Conservation (phyloP, 768 basidiomycete genomes). For the Tephrocybe sp. region DNA sequence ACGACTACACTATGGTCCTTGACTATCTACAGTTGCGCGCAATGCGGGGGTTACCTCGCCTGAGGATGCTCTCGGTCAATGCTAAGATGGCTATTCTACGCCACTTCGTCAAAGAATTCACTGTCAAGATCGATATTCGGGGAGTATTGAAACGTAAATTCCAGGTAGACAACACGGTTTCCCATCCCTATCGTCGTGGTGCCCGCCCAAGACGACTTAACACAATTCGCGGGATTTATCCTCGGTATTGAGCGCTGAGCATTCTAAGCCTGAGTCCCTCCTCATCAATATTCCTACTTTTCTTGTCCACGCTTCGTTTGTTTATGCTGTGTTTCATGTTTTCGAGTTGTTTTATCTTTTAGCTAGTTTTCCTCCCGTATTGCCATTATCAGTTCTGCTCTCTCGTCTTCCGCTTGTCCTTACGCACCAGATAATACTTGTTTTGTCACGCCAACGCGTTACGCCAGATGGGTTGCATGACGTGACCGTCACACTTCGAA, state of each 20-base stretch:
- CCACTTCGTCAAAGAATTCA: slow-evolving; percentile 11
- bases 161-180: neutral
- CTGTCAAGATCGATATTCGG: slow-evolving; percentile 6
- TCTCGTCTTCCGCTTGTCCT: too few relatives aligned
- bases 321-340: too few relatives aligned
- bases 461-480: neutral
- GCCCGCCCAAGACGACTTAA: neutral
- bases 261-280: too few relatives aligned
- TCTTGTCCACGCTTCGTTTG: too few relatives aligned
- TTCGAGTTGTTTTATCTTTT: too few relatives aligned
- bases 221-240: neutral
- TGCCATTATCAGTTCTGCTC: too few relatives aligned
- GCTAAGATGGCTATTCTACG: slow-evolving; percentile 15
- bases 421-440: too few relatives aligned
- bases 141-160: neutral
- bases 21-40: slow-evolving; percentile 14
- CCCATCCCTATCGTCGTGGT: neutral
- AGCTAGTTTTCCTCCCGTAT: too few relatives aligned
- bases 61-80: slow-evolving; percentile 16
- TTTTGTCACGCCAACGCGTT: slow-evolving; percentile 9
- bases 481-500: slow-evolving; percentile 13
- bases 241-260: too few relatives aligned
- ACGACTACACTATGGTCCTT: slow-evolving; percentile 13
- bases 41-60: slow-evolving; percentile 11
- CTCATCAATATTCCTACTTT: too few relatives aligned